Percentiles rank a stretch among this genome's conserved stretches.
Conservation (phyloP, 1,284 basidiomycete genomes). For the Wallemia ichthyophaga region DNA sequence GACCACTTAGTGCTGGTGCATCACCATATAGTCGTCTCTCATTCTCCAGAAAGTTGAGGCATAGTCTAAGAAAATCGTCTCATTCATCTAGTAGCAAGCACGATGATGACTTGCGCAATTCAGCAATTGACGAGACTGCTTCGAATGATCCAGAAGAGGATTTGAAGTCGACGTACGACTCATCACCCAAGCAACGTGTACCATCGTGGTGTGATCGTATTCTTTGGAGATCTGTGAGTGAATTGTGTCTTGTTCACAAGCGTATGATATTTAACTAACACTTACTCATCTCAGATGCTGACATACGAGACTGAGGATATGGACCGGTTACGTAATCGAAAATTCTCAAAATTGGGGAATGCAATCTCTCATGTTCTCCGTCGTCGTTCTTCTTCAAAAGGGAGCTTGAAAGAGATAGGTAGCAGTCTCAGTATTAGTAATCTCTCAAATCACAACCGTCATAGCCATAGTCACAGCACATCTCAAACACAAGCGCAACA, state of each 20-base stretch:
- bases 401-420: not conserved
- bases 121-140: not conserved
- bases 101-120: not conserved
- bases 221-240: slow-evolving; percentile 8
- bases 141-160: slow-evolving; percentile 10
- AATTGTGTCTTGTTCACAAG: no score
- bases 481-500: not conserved
- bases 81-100: not conserved
- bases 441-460: not conserved
- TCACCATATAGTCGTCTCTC: not conserved
- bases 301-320: not conserved
- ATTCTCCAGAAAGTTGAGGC: not conserved
- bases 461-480: not conserved
- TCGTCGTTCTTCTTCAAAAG: not conserved
- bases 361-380: not conserved
- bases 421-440: not conserved
- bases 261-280: not conserved
- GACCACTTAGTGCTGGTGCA: not conserved
- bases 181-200: slow-evolving; percentile 21
- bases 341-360: not conserved
- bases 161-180: slow-evolving; percentile 16
- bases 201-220: slow-evolving; percentile 19
- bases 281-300: not conserved
- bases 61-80: not conserved
- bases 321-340: not conserved